Evolutionary conservation across 208 protist genomes (phyloP), one percentile per base, ranked within the genome.

Genomic region (Trypanosomatidae sp.): DNA sequence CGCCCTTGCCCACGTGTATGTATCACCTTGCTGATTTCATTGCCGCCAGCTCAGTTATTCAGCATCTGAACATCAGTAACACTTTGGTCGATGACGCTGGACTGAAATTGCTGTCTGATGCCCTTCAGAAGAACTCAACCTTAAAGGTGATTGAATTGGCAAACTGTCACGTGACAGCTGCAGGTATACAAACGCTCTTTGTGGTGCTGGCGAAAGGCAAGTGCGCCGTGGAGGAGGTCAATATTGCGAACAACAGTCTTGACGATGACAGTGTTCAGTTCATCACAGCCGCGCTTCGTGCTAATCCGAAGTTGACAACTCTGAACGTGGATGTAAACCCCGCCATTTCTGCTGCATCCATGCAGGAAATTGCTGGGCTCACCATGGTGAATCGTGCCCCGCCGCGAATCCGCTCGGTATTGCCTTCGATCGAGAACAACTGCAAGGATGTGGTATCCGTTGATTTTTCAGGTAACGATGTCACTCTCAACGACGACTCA

Each of bases 181-280:
- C 52, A 0, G 95, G 95, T 33, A 83, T 92, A 7, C 75, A 73
- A 41, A 60, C 65, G 15, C 65, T 98, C 6, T 92, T 94, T 74
- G 66, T 76, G 12, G 71, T 81, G 30, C 55, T 97, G 17, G 58
- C 74, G 70, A 64, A 80, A 15, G 87, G 91, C 47, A 36, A n/a
- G 4, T 83, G 79, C 64, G 66, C 49, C 25, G 68, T 98, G 17
- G 66, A 82, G 39, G 85, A 96, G 62, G 81, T 97, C 22, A 95
- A 97, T 67, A 46, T 97, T 30, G 93, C 92, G 13, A 94, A 94
- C 76, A 97, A 97, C 77, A 66, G 86, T 41, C 87, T 97, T 50
- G 77, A 66, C 44, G 84, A 95, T 53, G 81, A 81, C 46, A 80
- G 82, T 17, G 87, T 82, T n/a, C 22, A 77, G 36, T 73, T 78